Evolutionary conservation across 306 rosid species (phyloP), one percentile per base, ranked within the genome.

Genomic region (Dalbergia cochinchinensis): DNA sequence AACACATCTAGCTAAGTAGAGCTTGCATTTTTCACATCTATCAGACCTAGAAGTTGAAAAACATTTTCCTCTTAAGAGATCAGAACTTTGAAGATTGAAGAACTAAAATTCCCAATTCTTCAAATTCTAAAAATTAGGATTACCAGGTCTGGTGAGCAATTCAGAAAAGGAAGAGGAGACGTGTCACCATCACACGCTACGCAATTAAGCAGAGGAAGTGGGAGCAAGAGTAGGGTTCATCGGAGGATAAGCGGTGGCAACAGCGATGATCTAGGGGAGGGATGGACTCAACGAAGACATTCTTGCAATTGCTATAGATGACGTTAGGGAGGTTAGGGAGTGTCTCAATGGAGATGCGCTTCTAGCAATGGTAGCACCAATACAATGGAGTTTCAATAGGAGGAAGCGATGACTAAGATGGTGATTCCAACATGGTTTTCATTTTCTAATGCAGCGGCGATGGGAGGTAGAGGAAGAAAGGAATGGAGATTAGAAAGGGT

Each of bases 281-380:
- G 19, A 93, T 78, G n/a, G 86, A 80, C 79, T 90, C 98, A 5
- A 93, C 94, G 73, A 91, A 93, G 16, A 97, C 97, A 80, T 85
- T 71, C 86, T 91, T 91, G 91, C 98, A 93, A 39, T 93, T 97
- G 74, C 73, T 72, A 88, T 97, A 93, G 44, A 90, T 76, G 70
- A 93, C 37, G 81, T 93, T 97, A 3, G 93, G 86, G 50, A 78
- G 79, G 59, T 91, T 80, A 6, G 86, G 84, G 15, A 80, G 86
- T 11, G 91, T 85, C 85, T 93, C 98, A 33, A 87, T n/a, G 73
- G 93, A 73, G 12, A 93, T 97, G 60, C 89, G 92, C 53, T 90
- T 93, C 19, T 90, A 80, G 86, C 98, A 90, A 79, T 82, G 89
- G 84, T 91, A 90, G 87, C 98, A 93, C 98, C 97, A 93, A 80